These are phyloP conservation scores for Myxozyma neotropica DNA, from an alignment of 805 yeast genomes.

Conservation along the genomic window DNA sequence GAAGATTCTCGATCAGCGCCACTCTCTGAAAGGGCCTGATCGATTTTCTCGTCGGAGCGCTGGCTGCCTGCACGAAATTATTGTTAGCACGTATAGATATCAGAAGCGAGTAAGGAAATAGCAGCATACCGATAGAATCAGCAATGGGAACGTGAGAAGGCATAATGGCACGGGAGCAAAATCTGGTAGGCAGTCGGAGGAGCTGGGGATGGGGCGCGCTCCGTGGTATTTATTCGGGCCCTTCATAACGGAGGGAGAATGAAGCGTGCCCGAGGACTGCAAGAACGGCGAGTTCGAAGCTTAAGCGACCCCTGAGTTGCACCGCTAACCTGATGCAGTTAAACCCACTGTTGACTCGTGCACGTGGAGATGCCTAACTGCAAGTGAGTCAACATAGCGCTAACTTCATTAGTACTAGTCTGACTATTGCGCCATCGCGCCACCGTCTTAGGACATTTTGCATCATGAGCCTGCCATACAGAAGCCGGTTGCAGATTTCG, in stretches of 20 bases:
- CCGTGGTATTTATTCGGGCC: neutral
- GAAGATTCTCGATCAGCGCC: neutral
- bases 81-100: neutral
- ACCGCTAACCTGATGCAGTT: neutral
- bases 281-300: neutral
- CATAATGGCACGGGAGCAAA: neutral
- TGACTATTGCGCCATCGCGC: conserved; percentile 10
- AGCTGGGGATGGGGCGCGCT: neutral
- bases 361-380: neutral
- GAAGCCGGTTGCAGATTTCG: neutral
- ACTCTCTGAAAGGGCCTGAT: neutral
- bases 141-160: neutral
- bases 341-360: neutral
- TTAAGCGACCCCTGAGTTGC: conserved; percentile 2
- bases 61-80: neutral
- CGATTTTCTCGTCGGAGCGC: conserved; percentile 8
- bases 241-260: neutral
- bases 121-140: neutral
- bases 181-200: neutral
- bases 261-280: neutral
- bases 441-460: conserved; percentile 6
- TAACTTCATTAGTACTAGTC: neutral
- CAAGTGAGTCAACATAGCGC: neutral
- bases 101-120: neutral
- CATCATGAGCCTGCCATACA: conserved; percentile 1